Evolutionary conservation across 768 basidiomycete genomes (phyloP), one percentile per base, ranked within the genome.

Genomic region (Hygrophoropsis aurantiaca): DNA sequence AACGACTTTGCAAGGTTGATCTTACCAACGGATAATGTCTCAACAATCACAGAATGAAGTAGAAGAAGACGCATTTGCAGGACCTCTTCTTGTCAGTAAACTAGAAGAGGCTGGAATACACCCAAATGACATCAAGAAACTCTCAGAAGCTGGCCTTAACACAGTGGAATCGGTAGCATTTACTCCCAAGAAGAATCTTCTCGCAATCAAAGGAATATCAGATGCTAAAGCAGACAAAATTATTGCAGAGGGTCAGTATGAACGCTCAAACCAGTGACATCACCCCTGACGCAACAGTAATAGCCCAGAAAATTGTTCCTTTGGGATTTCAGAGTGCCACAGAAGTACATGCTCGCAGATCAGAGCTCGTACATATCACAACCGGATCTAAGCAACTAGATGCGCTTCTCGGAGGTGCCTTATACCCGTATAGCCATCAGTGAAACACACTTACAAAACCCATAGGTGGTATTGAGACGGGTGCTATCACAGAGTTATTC

Each of bases 201-300:
- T 90, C 48, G 79, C 82, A 4, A 94, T 98, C 57, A 98, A 97
- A 67, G 97, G 97, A 9, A 97, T 99, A 39, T 94, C 92, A 20
- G 97, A 99, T 56, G 79, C 85, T 52, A 99, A 98, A 64, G 97
- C 97, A 2, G 97, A 99, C 64, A 98, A 94, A 73, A 97, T 99
- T 47, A 68, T 98, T 21, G 70, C 76, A 11, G 93, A 95, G 76
- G 97, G 97, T 91, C 49, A 53, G 80, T 63, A 20, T 25, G 10
- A 18, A 16, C 18, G 5, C 36, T 43, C 33, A 15, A 27, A 35
- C 47, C 37, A 49, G 43, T 53, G 39, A 47, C 40, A 50, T 30
- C 51, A 21, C 48, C 40, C 36, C 26, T 42, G 40, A 55, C 48
- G 46, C 34, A 33, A 35, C 35, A 15, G 33, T 37, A 47, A 9